Percentiles rank a stretch among this genome's conserved stretches.
phyloP scores from a whole-genome alignment of 495 filamentous ascomycete species.

The Venustampulla echinocandica region DNA sequence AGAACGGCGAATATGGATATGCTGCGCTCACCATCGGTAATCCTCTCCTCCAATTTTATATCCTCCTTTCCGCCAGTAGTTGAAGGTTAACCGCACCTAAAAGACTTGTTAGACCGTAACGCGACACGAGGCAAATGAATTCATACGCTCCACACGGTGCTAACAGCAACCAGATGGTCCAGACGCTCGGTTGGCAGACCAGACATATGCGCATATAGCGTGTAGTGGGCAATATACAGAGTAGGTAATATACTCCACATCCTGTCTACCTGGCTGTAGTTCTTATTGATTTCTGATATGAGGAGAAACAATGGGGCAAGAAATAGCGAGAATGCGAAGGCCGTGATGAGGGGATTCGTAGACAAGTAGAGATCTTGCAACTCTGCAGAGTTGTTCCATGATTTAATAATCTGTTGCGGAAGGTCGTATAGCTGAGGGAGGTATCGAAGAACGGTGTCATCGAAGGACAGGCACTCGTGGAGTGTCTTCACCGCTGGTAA shows the following conservation, averaged over 20 bases:
- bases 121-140: neutral
- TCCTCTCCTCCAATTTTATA: slow-evolving; percentile 84
- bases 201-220: slow-evolving; percentile 63
- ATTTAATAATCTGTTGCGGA: slow-evolving; percentile 51
- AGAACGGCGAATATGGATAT: neutral
- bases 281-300: slow-evolving; percentile 72
- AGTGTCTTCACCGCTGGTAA: slow-evolving; percentile 62
- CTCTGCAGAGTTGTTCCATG: slow-evolving; percentile 42
- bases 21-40: slow-evolving; percentile 65
- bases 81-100: slow-evolving; percentile 76
- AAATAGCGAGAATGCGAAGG: slow-evolving; percentile 60
- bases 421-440: slow-evolving; percentile 68
- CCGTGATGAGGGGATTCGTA: slow-evolving; percentile 81
- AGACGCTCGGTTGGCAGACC: slow-evolving; percentile 65
- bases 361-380: slow-evolving; percentile 62
- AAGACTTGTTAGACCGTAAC: neutral
- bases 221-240: slow-evolving; percentile 82
- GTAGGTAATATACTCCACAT: slow-evolving; percentile 85
- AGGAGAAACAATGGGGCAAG: slow-evolving; percentile 62
- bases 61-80: slow-evolving; percentile 95
- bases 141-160: slow-evolving; percentile 73
- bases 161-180: slow-evolving; percentile 64
- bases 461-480: slow-evolving; percentile 63
- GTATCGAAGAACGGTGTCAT: slow-evolving; percentile 63
- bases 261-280: slow-evolving; percentile 92